phyloP scores from a whole-genome alignment of 1,284 basidiomycete genomes.

The Ustilago hordei region DNA sequence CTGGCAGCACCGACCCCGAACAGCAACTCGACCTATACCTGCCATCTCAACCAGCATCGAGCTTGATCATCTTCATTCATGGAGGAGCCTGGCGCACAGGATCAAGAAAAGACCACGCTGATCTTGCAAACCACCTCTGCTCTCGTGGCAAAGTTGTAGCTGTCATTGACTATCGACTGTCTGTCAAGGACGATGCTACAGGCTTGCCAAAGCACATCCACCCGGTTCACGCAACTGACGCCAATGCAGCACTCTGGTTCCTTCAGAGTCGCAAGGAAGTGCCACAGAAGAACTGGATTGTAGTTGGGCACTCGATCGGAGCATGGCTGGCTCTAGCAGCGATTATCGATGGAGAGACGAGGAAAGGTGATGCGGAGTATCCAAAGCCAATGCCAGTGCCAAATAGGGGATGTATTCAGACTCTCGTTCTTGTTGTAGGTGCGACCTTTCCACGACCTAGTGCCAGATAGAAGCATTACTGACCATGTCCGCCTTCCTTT shows the following conservation, averaged over 20 bases:
- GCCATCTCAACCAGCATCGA: slow-evolving; percentile 8
- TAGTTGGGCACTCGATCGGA: slow-evolving; percentile 50
- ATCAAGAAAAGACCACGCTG: slow-evolving; percentile 30
- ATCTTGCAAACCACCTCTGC: slow-evolving; percentile 32
- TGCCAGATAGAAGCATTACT: not conserved
- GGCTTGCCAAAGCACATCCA: slow-evolving; percentile 24
- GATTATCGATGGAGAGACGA: slow-evolving; percentile 10
- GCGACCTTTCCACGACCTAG: too few relatives aligned
- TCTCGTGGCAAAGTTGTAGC: slow-evolving; percentile 36
- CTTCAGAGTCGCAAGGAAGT: slow-evolving; percentile 18
- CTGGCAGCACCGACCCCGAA: slow-evolving; percentile 29
- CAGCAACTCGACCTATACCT: slow-evolving; percentile 49
- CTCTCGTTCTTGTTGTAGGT: slow-evolving; percentile 44
- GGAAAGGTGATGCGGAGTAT: not conserved
- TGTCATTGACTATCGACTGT: slow-evolving; percentile 47
- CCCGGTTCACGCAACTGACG: slow-evolving; percentile 39
- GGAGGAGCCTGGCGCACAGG: slow-evolving; percentile 55
- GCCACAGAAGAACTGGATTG: slow-evolving; percentile 18
- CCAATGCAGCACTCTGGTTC: slow-evolving; percentile 34
- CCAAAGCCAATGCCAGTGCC: slow-evolving; percentile 27
- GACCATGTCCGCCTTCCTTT: not conserved
- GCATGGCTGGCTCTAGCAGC: slow-evolving; percentile 44
- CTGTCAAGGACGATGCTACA: slow-evolving; percentile 26
- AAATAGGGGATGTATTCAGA: slow-evolving; percentile 22
- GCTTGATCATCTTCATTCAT: slow-evolving; percentile 41